These are phyloP conservation scores for Apiospora saccharicola DNA, from an alignment of 2,329 filamentous ascomycete species.

Conservation along the genomic window DNA sequence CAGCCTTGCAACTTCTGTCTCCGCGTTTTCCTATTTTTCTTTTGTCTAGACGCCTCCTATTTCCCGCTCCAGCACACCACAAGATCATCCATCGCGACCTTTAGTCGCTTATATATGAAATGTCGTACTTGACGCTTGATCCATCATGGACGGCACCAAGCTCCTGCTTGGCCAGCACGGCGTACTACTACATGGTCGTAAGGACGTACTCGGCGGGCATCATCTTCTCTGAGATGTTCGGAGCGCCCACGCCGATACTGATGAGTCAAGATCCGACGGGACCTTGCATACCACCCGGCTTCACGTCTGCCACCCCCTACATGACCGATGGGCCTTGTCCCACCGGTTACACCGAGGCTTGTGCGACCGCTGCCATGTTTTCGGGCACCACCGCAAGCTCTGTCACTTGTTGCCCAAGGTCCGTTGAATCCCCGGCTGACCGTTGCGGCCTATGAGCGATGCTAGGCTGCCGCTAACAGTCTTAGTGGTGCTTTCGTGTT, in stretches of 20 bases:
- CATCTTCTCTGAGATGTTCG: conserved; percentile 8
- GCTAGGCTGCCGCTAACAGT: background rate
- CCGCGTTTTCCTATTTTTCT: background rate
- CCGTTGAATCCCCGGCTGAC: background rate
- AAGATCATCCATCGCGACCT: background rate
- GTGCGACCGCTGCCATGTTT: background rate
- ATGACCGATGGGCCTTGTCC: conserved; percentile 22
- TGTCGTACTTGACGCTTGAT: conserved; percentile 17
- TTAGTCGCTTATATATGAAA: background rate
- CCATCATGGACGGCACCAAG: conserved; percentile 3
- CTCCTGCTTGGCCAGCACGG: conserved; percentile 20
- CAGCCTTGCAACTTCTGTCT: background rate
- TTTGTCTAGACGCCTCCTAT: background rate
- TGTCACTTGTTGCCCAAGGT: conserved; percentile 21
- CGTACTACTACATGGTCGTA: background rate
- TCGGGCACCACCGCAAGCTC: conserved; percentile 18
- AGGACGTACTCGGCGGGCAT: background rate
- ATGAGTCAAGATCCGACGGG: conserved; percentile 9
- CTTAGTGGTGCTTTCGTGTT: conserved; percentile 2
- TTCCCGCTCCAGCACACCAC: background rate
- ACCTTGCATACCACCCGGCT: conserved; percentile 17
- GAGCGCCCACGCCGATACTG: conserved; percentile 18
- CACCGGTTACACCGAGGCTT: conserved; percentile 18
- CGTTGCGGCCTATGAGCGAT: background rate
- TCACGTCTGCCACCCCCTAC: conserved; percentile 5